A percentile compares a stretch with the other conserved stretches of the same genome.
phyloP scores from a whole-genome alignment of 2,329 filamentous ascomycete species.

The Zasmidium cellare region DNA sequence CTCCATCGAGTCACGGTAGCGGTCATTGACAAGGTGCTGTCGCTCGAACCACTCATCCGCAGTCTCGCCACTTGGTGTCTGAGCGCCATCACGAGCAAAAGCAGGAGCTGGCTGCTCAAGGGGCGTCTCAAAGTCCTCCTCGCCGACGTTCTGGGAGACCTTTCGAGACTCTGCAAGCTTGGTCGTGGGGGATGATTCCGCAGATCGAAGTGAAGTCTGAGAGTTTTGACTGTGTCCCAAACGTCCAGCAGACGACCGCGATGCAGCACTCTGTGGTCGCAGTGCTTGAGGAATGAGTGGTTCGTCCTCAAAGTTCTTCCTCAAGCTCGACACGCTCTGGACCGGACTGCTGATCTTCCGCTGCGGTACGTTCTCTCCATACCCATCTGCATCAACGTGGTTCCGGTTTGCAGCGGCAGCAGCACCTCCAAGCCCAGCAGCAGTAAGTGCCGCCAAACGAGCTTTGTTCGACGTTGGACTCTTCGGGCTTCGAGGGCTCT shows the following conservation, averaged over 20 bases:
- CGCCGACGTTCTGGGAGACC: conserved; percentile 53
- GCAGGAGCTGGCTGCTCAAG: conserved; percentile 44
- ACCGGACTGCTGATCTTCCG: conserved; percentile 65
- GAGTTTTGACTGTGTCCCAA: conserved; percentile 55
- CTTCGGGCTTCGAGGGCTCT: conserved; percentile 28
- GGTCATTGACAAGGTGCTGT: conserved; percentile 62
- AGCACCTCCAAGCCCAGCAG: conserved; percentile 40
- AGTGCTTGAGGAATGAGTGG: conserved; percentile 35
- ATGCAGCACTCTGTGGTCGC: conserved; percentile 33
- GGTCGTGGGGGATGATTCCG: conserved; percentile 59
- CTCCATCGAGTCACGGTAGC: conserved; percentile 48
- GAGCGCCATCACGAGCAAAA: conserved; percentile 44
- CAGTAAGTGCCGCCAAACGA: conserved; percentile 38
- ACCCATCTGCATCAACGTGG: conserved; percentile 41
- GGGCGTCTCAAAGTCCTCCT: conserved; percentile 36
- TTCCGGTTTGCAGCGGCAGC: conserved; percentile 64
- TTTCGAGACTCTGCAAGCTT: conserved; percentile 53
- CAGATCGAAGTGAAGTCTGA: conserved; percentile 59
- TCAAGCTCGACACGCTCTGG: conserved; percentile 78
- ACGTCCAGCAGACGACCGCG: conserved; percentile 62
- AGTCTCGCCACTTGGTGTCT: conserved; percentile 36
- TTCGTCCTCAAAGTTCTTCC: conserved; percentile 58
- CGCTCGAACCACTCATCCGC: conserved; percentile 52
- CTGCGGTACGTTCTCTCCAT: conserved; percentile 24
- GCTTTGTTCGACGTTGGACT: conserved; percentile 38